Percentiles rank a stretch among this genome's conserved stretches.
Conservation (phyloP, 2,329 filamentous ascomycete genomes). For the Macrophomina pseudophaseolina region DNA sequence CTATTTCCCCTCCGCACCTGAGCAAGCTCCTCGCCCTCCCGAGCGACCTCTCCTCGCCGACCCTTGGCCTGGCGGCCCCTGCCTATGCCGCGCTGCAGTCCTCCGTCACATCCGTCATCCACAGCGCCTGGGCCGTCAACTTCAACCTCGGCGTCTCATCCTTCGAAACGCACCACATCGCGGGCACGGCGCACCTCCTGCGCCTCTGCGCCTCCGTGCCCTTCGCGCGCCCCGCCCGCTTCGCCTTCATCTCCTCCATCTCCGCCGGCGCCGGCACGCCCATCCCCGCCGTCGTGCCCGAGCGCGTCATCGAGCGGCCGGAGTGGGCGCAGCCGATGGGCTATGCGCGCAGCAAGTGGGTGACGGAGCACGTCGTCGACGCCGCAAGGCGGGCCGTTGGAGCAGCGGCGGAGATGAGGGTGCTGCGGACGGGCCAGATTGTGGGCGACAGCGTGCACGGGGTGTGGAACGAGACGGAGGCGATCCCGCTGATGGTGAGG, state of each 20-base stretch:
- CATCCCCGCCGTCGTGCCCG: slow-evolving; percentile 37
- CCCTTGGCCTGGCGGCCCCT: slow-evolving; percentile 47
- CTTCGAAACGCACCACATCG: slow-evolving; percentile 56
- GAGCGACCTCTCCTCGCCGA: slow-evolving; percentile 46
- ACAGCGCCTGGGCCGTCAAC: slow-evolving; percentile 62
- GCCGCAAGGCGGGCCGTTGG: slow-evolving; percentile 26
- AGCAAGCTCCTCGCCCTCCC: slow-evolving; percentile 46
- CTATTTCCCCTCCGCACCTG: slow-evolving; percentile 26
- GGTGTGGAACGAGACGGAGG: slow-evolving; percentile 57
- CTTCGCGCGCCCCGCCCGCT: slow-evolving; percentile 42
- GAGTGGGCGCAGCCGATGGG: slow-evolving; percentile 56
- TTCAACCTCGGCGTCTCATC: slow-evolving; percentile 59
- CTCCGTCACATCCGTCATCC: slow-evolving; percentile 52
- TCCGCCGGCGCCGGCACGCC: slow-evolving; percentile 49
- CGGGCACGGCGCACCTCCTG: slow-evolving; percentile 53
- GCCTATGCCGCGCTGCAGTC: slow-evolving; percentile 30
- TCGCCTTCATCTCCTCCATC: slow-evolving; percentile 55
- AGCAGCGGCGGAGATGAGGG: slow-evolving; percentile 35
- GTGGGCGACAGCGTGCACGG: slow-evolving; percentile 54
- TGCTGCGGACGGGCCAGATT: slow-evolving; percentile 54
- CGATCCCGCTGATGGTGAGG: slow-evolving; percentile 56
- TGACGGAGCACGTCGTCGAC: slow-evolving; percentile 53
- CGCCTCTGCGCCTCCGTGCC: slow-evolving; percentile 43
- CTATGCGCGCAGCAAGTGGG: slow-evolving; percentile 58
- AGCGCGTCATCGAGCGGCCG: slow-evolving; percentile 44